Conservation (phyloP, 768 basidiomycete genomes). For the Pleurotus citrinopileatus region DNA sequence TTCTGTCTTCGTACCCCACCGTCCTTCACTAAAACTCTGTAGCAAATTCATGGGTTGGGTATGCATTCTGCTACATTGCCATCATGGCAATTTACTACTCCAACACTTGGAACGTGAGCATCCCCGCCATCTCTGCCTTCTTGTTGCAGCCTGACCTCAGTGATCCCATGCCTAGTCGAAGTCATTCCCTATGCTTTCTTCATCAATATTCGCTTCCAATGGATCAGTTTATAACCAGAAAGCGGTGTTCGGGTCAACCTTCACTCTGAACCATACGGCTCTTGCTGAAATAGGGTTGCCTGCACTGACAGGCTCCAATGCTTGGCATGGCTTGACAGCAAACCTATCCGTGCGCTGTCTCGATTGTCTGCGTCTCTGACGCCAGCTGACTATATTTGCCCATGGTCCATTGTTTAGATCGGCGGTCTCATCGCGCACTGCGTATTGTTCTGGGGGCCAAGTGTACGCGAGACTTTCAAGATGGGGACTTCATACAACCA, state of each 20-base stretch:
- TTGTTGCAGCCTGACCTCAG: not conserved
- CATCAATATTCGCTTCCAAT: conserved; percentile 52
- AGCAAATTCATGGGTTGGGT: conserved; percentile 59
- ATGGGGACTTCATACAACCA: conserved; percentile 33
- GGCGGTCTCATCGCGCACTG: conserved; percentile 60
- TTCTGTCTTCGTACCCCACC: not conserved
- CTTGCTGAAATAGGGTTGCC: conserved; percentile 50
- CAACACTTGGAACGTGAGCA: conserved; percentile 55
- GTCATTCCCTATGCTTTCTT: conserved; percentile 58
- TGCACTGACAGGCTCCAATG: conserved; percentile 49
- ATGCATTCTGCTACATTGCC: conserved; percentile 46
- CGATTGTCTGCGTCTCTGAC: not conserved
- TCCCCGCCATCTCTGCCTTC: not conserved
- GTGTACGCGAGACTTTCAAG: conserved; percentile 47
- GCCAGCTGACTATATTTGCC: too few species aligned
- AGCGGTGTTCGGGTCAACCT: conserved; percentile 49
- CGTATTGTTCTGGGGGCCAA: conserved; percentile 55
- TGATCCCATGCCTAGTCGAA: conserved; percentile 33
- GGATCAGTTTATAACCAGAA: conserved; percentile 56
- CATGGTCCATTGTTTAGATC: conserved; percentile 31
- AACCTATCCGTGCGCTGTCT: conserved; percentile 41
- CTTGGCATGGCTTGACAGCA: conserved; percentile 44
- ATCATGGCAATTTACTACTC: conserved; percentile 60
- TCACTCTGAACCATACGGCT: conserved; percentile 54
- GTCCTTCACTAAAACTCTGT: not conserved